Conservation (phyloP, 768 basidiomycete genomes). For the Mycena metata region DNA sequence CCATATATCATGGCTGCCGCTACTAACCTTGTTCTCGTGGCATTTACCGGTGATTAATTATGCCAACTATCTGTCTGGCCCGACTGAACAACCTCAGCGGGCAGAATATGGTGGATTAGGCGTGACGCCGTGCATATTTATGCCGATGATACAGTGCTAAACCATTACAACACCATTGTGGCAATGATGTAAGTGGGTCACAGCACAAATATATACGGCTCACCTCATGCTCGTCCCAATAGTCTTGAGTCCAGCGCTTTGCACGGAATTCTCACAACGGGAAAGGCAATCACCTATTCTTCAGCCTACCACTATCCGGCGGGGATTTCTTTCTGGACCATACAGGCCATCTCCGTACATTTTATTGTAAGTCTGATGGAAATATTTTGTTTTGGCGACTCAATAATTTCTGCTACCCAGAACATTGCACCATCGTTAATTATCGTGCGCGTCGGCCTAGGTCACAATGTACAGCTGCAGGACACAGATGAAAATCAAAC, state of each 20-base stretch:
- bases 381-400: no score
- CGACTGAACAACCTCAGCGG: background rate
- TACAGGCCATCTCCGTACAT: background rate
- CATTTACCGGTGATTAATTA: background rate
- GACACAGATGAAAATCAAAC: background rate
- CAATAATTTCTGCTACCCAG: background rate
- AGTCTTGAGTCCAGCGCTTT: slow-evolving; percentile 7
- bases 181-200: background rate
- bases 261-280: background rate
- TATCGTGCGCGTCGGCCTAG: background rate
- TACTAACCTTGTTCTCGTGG: background rate
- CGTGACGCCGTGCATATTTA: background rate
- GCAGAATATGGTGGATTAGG: slow-evolving; percentile 1
- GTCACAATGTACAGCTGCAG: background rate
- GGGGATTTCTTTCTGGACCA: background rate
- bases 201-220: background rate
- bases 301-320: no score
- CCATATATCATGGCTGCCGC: background rate
- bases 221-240: background rate
- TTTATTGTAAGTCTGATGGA: background rate
- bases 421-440: slow-evolving; percentile 1
- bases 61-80: no score
- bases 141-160: background rate
- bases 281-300: background rate
- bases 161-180: background rate